phyloP scores from a whole-genome alignment of 2,329 filamentous ascomycete genomes.

The Diaporthe batatas region DNA sequence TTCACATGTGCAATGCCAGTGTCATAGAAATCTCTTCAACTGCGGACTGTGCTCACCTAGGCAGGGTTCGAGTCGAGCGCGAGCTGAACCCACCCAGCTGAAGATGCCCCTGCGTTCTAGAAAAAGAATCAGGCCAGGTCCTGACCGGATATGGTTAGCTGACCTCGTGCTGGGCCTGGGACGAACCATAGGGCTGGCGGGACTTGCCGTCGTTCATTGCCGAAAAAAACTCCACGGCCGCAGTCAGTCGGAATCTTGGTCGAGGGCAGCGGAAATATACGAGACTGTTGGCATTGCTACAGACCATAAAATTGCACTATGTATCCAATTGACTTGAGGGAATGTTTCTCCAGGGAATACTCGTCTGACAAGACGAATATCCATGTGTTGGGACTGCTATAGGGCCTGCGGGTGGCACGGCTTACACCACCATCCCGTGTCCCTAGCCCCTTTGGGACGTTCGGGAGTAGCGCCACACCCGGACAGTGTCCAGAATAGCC shows the following conservation, averaged over 20 bases:
- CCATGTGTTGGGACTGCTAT: neutral
- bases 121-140: neutral
- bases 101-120: constrained; percentile 6
- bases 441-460: neutral
- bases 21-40: neutral
- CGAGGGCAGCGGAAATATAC: neutral
- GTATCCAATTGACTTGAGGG: no score
- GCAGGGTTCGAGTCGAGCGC: neutral
- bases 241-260: neutral
- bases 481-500: neutral
- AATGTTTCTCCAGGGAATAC: neutral
- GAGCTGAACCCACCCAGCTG: neutral
- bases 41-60: constrained; percentile 1
- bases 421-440: constrained; percentile 1
- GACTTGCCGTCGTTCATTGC: neutral
- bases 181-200: constrained; percentile 28
- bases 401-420: neutral
- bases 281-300: neutral
- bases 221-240: neutral
- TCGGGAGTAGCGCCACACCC: constrained; percentile 1
- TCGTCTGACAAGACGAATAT: no score
- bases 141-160: neutral
- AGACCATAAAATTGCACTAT: fast-evolving
- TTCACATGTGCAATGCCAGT: neutral
- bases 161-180: neutral